phyloP scores from a whole-genome alignment of 2,329 filamentous ascomycete genomes.

The Clonostachys byssicola region DNA sequence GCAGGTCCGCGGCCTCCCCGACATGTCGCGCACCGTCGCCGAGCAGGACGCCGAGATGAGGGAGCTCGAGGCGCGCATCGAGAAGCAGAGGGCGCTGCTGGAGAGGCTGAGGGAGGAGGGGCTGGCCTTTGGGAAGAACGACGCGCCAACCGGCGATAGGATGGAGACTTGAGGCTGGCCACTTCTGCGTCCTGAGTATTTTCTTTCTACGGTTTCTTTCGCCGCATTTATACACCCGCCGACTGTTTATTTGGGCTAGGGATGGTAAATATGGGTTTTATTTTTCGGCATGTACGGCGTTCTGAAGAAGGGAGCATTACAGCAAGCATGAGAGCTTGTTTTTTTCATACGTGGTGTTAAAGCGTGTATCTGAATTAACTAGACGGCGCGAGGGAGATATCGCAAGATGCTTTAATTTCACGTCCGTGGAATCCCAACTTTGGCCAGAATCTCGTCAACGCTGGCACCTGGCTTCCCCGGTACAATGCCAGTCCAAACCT shows the following conservation, averaged over 20 bases:
- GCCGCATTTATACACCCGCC: too few relatives aligned
- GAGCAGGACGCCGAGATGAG: slow-evolving; percentile 71
- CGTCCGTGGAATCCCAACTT: slow-evolving; percentile 32
- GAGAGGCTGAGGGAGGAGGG: slow-evolving; percentile 48
- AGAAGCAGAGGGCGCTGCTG: slow-evolving; percentile 56
- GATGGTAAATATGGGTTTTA: neutral
- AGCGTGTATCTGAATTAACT: neutral
- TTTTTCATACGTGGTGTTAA: neutral
- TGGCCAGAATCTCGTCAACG: slow-evolving; percentile 61
- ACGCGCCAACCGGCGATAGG: slow-evolving; percentile 16
- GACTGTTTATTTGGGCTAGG: neutral
- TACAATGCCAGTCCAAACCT: slow-evolving; percentile 66
- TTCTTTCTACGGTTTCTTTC: too few relatives aligned
- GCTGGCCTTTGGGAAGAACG: slow-evolving; percentile 20
- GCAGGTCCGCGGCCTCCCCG: slow-evolving; percentile 62
- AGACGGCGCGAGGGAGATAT: neutral
- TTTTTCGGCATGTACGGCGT: neutral
- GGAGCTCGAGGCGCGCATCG: slow-evolving; percentile 60
- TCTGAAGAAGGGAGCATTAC: neutral
- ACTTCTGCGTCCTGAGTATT: too few relatives aligned
- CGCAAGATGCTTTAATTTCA: neutral
- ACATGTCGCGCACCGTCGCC: slow-evolving; percentile 60
- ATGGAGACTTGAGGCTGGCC: slow-evolving; percentile 31
- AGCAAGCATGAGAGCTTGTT: neutral
- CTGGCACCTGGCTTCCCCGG: slow-evolving; percentile 58